Percentiles rank a stretch among this genome's conserved stretches.
These are phyloP conservation scores for Graphiopsis chlorocephala DNA, from an alignment of 2,329 filamentous ascomycete genomes.

Conservation along the genomic window DNA sequence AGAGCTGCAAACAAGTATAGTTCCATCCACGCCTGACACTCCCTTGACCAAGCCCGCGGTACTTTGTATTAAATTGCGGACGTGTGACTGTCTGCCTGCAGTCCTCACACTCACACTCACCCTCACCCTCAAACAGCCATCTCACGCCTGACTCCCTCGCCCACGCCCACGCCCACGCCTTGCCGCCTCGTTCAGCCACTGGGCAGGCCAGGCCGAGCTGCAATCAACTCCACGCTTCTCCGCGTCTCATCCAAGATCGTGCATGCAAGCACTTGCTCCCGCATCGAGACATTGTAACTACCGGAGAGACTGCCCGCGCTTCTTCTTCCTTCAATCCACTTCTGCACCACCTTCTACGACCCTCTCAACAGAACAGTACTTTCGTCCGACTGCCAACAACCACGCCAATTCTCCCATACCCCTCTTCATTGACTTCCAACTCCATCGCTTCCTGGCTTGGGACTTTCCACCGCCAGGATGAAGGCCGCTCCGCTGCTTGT, in stretches of 20 bases:
- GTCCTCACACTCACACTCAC: background rate
- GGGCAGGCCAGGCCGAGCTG: background rate
- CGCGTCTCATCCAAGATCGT: slow-evolving; percentile 13
- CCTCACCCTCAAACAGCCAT: background rate
- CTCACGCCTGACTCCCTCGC: background rate
- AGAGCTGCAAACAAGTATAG: background rate
- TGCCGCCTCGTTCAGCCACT: slow-evolving; percentile 1
- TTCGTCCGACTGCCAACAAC: background rate
- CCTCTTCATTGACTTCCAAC: background rate
- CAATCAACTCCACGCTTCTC: slow-evolving; percentile 6
- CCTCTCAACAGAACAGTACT: background rate
- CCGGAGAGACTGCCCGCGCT: background rate
- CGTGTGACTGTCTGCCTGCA: slow-evolving; percentile 9
- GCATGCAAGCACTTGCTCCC: slow-evolving; percentile 13
- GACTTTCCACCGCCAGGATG: slow-evolving; percentile 54
- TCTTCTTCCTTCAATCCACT: background rate
- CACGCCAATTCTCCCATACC: background rate
- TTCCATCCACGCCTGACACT: background rate
- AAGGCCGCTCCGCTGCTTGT: slow-evolving; percentile 95
- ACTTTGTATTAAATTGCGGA: background rate
- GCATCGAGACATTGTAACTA: slow-evolving; percentile 8
- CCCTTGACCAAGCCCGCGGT: background rate
- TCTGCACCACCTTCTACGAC: background rate
- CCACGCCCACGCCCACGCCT: background rate
- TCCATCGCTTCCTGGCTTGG: background rate